These are phyloP conservation scores for Tilletia indica DNA, from an alignment of 1,284 basidiomycete genomes.

Conservation along the genomic window DNA sequence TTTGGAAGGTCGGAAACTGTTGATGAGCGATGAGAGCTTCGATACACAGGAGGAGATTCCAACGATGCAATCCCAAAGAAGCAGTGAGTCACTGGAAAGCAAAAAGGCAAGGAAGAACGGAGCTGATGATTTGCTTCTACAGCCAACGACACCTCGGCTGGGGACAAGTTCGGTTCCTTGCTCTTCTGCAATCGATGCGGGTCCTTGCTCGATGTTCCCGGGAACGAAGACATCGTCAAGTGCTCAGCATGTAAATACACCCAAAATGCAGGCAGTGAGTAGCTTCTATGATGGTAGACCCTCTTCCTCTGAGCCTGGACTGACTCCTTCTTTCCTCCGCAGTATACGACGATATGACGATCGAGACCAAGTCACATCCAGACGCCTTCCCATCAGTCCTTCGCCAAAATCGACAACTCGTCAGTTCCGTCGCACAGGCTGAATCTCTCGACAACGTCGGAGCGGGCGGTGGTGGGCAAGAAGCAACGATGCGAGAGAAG, in stretches of 20 bases:
- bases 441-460: constrained; percentile 7
- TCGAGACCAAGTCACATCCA: constrained; percentile 11
- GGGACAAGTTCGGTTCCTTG: constrained; percentile 70
- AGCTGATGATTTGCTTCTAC: not conserved
- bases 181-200: constrained; percentile 92
- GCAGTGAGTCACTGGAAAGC: too few relatives aligned
- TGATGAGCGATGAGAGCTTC: too few relatives aligned
- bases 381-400: constrained; percentile 14
- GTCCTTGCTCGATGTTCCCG: constrained; percentile 79
- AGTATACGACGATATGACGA: constrained; percentile 16
- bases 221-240: constrained; percentile 71
- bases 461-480: not conserved
- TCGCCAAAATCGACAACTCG: constrained; percentile 13
- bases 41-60: too few relatives aligned
- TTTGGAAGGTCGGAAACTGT: too few relatives aligned
- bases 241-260: constrained; percentile 85
- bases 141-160: not conserved
- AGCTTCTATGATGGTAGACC: too few relatives aligned
- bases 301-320: too few relatives aligned
- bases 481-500: constrained; percentile 13
- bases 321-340: not conserved
- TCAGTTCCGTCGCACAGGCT: constrained; percentile 8
- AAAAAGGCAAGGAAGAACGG: too few relatives aligned
- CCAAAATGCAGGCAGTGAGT: constrained; percentile 64
- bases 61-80: too few relatives aligned